Evolutionary conservation across 345 rosid species (phyloP), one percentile per base, ranked within the genome.

Genomic region (Salix dunnii): DNA sequence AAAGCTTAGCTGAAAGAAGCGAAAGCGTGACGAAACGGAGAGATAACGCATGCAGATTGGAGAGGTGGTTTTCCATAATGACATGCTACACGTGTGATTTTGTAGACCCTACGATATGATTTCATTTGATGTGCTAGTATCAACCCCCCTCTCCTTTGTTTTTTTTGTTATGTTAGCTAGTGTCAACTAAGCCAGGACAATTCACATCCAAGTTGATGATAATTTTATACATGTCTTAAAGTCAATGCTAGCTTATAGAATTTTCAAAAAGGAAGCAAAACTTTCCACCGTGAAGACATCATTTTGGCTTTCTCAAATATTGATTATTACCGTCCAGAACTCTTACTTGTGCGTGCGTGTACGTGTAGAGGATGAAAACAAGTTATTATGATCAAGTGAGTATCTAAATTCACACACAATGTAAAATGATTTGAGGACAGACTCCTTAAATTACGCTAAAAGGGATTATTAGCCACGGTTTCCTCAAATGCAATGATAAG

Each of bases 11-110:
- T 81, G 77, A 74, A 72, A 67, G 83, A 71, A 74, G 77, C 90
- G 90, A 88, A 86, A 88, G 91, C 92, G 79, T 91, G 92, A 87
- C 91, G 91, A 67, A 71, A 78, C 77, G 70, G 67, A 63, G 75
- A 27, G 74, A 46, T 58, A 84, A 81, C 79, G 85, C 87, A 83
- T 84, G 85, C 86, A 83, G 18, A 77, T 49, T 17, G 33, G 66
- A 16, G 43, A 40, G 58, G 55, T 42, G 49, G 30, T 38, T 36
- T 46, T 63, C 36, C 68, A 48, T 72, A 60, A 78, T 18, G 73
- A 85, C 76, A 76, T 46, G 73, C 78, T 85, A 89, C 90, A 85
- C 89, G 88, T 90, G 88, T 82, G 88, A 82, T 77, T 64, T 80
- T 75, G 6, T 3, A 31, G 82, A 78, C 89, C 90, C 88, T 85